Evolutionary conservation across 2,329 filamentous ascomycete species (phyloP), one percentile per base, ranked within the genome.

Genomic region (Aspergillus sp.): DNA sequence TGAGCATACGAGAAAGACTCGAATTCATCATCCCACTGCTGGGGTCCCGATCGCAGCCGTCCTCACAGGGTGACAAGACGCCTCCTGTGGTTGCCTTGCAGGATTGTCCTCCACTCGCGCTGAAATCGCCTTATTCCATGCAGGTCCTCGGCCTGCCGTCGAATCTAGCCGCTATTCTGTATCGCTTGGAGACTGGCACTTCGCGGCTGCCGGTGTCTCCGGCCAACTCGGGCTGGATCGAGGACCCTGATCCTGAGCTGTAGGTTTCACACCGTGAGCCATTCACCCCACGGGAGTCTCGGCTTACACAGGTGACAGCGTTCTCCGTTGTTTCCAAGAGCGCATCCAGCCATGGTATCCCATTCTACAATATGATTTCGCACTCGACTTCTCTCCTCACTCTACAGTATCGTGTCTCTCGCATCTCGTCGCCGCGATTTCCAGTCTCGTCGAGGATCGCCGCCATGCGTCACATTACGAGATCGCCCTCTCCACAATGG

Each of bases 71-170:
- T 30, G 8, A 25, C 17, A n/a, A 23, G 9, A 19, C 28, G 7
- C 13, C 4, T 9, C 22, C 30, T 31, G 25, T 19, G 17, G 7
- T 4, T 17, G n/a, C 2, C 25, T 15, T n/a, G 6, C 48, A 28
- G 23, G 15, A 53, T 22, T 53, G 30, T 28, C 52, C 52, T 3
- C 13, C 52, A 13, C 38, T 54, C 5, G 46, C 28, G 19, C 31
- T 58, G 5, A 58, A 51, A 19, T 58, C 55, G 15, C 47, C 46
- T n/a, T 25, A 41, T n/a, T 25, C 51, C 23, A 58, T 58, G 55
- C 45, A 58, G 22, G 30, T 58, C 9, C 1, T 58, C 1, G 47
- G 55, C 3, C n/a, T 58, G 22, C 28, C 23, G 28, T 25, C 30
- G 0, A 30, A 58, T 51, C n/a, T 58, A 22, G 17, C 47, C 7